Base-by-base conservation (phyloP, 225 moss, liverwort and hornwort genomes). In the Straminergon stramineum region DNA sequence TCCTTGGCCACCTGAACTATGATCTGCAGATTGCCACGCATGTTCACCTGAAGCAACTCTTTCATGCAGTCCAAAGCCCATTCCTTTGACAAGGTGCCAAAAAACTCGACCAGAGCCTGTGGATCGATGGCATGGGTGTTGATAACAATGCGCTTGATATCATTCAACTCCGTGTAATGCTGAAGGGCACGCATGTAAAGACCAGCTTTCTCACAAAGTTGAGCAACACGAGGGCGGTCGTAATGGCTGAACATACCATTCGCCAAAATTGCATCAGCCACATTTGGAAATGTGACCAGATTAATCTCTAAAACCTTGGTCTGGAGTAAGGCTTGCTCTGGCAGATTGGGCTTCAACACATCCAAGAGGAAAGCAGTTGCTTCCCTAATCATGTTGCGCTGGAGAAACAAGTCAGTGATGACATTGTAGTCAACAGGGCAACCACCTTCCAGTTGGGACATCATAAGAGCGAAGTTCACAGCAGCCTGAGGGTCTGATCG, bases 1-100 rank as follows among this genome's bases (percentile, higher is more conserved):
- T 99, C 99, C 93, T 99, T 99, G 11, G 99, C 96, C 78, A 99
- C 98, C 96, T 99, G 99, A 51, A 99, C 99, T 81, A 99, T 96
- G 58, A 99, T 97, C 90, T 99, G 97, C 30, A 99, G 91, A 86
- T 99, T 99, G 79, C 99, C 99, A 75, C 97, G 96, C 99, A 97
- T 95, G 90, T 99, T 99, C 83, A 99, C 99, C 80, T 96, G 95
- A 41, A 99, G 97, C 84, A 99, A 95, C 95, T 99, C 99, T 89
- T 96, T 99, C 99, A 99, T 99, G 92, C 97, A 99, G 84, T 99
- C 99, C 84, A 99, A 91, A 57, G 97, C 99, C 99, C 99, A 99
- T 88, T 99, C 99, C 83, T 94, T 97, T 14, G 99, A 99, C 67
- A 99, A 90, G 13, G 99, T 97, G 86, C 99, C 99, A 91, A 99